Percentiles rank a stretch among this genome's conserved stretches.
Conservation (phyloP, 257 asterid genomes). For the Voacanga thouarsii region DNA sequence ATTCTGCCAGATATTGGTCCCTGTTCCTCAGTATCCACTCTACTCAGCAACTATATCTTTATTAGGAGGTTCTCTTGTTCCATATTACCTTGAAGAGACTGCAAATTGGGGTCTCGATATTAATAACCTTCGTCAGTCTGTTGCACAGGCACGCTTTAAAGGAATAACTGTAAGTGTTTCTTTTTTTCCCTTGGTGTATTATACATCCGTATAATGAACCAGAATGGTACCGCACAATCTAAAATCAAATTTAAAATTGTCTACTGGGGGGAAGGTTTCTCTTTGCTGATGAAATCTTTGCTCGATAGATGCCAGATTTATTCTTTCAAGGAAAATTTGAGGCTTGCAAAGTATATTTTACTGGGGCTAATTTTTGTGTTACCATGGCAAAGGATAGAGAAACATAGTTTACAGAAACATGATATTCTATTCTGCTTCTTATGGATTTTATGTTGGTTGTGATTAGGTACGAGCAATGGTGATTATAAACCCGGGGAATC, state of each 20-base stretch:
- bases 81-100: slow-evolving; percentile 94
- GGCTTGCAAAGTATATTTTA: not conserved
- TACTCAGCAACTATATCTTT: slow-evolving; percentile 90
- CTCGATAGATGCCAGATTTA: not conserved
- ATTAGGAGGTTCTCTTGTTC: slow-evolving; percentile 88
- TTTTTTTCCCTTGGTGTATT: not conserved
- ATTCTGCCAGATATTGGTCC: slow-evolving; percentile 68
- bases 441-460: slow-evolving; percentile 11
- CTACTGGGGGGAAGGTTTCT: not conserved
- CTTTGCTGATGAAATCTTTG: not conserved
- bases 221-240: not conserved
- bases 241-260: not conserved
- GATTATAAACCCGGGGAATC: slow-evolving; percentile 97
- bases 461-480: slow-evolving; percentile 96
- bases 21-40: slow-evolving; percentile 98
- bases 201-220: not conserved
- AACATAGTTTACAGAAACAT: not conserved
- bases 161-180: slow-evolving; percentile 70
- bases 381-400: not conserved
- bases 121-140: slow-evolving; percentile 74
- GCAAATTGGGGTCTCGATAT: slow-evolving; percentile 98
- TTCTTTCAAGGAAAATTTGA: not conserved
- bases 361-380: not conserved
- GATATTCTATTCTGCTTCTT: not conserved
- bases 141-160: slow-evolving; percentile 77